Conservation (phyloP, 306 rosid species). For the Glycine soja region DNA sequence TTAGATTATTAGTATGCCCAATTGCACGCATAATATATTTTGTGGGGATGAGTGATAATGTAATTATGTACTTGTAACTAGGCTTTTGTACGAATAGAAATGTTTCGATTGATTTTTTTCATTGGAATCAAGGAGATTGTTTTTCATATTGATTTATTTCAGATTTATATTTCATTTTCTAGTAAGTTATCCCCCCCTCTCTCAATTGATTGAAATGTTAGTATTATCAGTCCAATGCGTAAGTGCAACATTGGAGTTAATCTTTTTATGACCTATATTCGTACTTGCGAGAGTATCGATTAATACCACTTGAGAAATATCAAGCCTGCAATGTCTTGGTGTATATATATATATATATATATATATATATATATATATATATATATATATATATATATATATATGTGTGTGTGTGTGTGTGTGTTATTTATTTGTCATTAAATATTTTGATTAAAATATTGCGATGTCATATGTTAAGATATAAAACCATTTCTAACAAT, state of each 20-base stretch:
- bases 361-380: too few species aligned
- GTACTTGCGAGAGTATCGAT: not conserved
- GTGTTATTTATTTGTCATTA: too few species aligned
- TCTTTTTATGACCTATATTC: not conserved
- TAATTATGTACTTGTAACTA: slow-evolving; percentile 32
- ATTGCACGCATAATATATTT: slow-evolving; percentile 24
- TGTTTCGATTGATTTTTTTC: slow-evolving; percentile 14
- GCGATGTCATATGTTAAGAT: too few species aligned
- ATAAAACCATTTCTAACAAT: too few species aligned
- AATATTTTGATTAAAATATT: too few species aligned
- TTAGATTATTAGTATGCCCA: not conserved
- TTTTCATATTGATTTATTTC: slow-evolving; percentile 22
- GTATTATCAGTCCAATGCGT: not conserved
- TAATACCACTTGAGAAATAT: not conserved
- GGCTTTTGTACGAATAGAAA: slow-evolving; percentile 37
- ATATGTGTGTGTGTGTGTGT: too few species aligned
- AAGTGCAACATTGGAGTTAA: not conserved
- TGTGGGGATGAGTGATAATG: slow-evolving; percentile 39
- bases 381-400: too few species aligned
- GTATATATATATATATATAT: too few species aligned
- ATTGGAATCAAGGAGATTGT: slow-evolving; percentile 4
- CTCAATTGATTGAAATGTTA: not conserved
- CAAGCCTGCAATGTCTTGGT: not conserved
- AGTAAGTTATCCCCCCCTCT: not conserved
- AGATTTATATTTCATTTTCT: not conserved